Conservation (phyloP, 2,329 filamentous ascomycete genomes). For the Hypoxylon sp. region DNA sequence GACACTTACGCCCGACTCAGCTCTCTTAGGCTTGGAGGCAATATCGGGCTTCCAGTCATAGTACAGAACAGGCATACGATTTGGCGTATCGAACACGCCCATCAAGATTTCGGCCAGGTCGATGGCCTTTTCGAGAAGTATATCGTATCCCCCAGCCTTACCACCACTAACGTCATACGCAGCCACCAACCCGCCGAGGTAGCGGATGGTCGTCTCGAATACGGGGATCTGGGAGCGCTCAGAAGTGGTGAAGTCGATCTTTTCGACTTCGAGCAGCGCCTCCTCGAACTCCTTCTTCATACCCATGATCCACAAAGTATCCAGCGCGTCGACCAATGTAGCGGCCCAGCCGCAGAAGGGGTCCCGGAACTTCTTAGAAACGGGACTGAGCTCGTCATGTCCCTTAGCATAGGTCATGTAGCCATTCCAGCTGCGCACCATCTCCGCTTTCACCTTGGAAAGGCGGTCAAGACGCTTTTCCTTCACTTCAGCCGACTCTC, state of each 20-base stretch:
- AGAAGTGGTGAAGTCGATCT: slow-evolving; percentile 84
- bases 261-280: slow-evolving; percentile 61
- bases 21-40: slow-evolving; percentile 69
- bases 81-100: slow-evolving; percentile 83
- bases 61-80: slow-evolving; percentile 86
- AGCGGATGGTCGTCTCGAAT: slow-evolving; percentile 92
- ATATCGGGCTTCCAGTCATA: slow-evolving; percentile 78
- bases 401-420: slow-evolving; percentile 83
- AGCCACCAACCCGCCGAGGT: slow-evolving; percentile 83
- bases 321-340: slow-evolving; percentile 71
- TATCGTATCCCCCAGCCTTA: slow-evolving; percentile 61
- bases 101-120: slow-evolving; percentile 76
- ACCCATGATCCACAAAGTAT: slow-evolving; percentile 78
- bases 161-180: slow-evolving; percentile 87
- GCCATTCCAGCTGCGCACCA: slow-evolving; percentile 80
- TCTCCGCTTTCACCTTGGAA: slow-evolving; percentile 73
- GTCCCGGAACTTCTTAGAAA: slow-evolving; percentile 72
- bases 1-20: slow-evolving; percentile 62
- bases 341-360: slow-evolving; percentile 85
- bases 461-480: slow-evolving; percentile 71
- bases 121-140: slow-evolving; percentile 74
- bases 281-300: slow-evolving; percentile 71
- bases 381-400: slow-evolving; percentile 84
- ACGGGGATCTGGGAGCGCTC: slow-evolving; percentile 76
- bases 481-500: slow-evolving; percentile 67